Percentiles rank a stretch among this genome's conserved stretches.
Conservation (phyloP, 768 basidiomycete genomes). For the Myochromella boudieri region DNA sequence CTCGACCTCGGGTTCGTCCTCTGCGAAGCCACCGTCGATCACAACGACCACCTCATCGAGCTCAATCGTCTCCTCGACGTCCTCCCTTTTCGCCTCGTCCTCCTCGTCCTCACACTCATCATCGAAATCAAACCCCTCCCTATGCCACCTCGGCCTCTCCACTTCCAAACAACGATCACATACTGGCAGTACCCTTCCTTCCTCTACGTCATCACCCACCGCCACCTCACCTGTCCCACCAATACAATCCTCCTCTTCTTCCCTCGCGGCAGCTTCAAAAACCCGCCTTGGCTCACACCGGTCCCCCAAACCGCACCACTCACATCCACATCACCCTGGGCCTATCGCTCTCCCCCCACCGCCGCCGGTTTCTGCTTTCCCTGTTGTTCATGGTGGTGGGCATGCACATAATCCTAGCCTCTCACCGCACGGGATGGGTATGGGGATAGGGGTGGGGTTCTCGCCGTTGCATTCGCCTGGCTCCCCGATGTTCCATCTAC, state of each 20-base stretch:
- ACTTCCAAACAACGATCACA: constrained; percentile 2
- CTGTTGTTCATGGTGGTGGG: constrained; percentile 17
- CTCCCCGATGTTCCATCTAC: constrained; percentile 36
- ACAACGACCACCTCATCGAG: constrained; percentile 8
- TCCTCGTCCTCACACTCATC: constrained; percentile 11
- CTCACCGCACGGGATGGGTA: constrained; percentile 28
- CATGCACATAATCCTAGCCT: constrained; percentile 4
- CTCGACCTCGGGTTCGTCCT: constrained; percentile 18
- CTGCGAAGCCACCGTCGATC: constrained; percentile 10
- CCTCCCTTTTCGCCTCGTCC: constrained; percentile 11
- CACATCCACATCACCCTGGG: constrained; percentile 57
- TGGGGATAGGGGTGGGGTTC: no score
- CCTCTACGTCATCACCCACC: constrained; percentile 28
- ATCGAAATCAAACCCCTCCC: constrained; percentile 10
- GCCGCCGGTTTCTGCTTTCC: constrained; percentile 40
- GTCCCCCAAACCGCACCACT: constrained; percentile 12
- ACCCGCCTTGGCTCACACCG: constrained; percentile 12
- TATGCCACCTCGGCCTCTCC: constrained; percentile 6
- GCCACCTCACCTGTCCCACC: constrained; percentile 36
- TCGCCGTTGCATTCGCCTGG: constrained; percentile 29
- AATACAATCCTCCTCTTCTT: constrained; percentile 8
- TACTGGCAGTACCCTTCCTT: neutral
- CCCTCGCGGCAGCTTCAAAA: neutral
- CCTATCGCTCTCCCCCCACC: constrained; percentile 70
- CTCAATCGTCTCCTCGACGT: constrained; percentile 13